phyloP scores from a whole-genome alignment of 305 asterid species.

The Fraxinus angustifolia region DNA sequence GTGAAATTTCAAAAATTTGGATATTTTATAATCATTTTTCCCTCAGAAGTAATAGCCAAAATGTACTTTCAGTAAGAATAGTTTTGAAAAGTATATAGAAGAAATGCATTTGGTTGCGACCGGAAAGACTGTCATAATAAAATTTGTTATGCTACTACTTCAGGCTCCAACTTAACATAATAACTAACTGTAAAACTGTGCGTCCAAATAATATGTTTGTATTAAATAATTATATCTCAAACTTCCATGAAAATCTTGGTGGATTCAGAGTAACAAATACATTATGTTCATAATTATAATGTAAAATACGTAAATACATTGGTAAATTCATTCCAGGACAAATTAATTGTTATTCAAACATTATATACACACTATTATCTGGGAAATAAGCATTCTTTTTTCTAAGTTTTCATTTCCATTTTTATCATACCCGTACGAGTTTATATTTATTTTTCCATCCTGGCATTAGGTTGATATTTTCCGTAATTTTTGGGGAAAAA shows the following conservation, averaged over 20 bases:
- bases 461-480: background rate
- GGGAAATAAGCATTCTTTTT: background rate
- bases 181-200: background rate
- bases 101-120: background rate
- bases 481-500: background rate
- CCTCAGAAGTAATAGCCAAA: background rate
- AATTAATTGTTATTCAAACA: background rate
- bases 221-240: background rate
- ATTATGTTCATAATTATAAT: background rate
- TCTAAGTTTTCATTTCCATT: background rate
- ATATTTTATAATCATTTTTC: background rate
- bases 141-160: background rate
- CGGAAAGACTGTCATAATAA: background rate
- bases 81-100: background rate
- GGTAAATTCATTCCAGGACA: background rate
- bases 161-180: background rate
- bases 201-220: background rate
- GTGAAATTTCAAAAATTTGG: background rate
- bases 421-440: background rate
- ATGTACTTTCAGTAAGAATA: background rate
- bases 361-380: background rate
- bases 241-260: background rate
- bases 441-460: background rate
- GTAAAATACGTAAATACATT: background rate
- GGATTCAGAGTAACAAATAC: background rate